Evolutionary conservation across 768 basidiomycete genomes (phyloP), one percentile per base, ranked within the genome.

Genomic region (Lepiota venenata): DNA sequence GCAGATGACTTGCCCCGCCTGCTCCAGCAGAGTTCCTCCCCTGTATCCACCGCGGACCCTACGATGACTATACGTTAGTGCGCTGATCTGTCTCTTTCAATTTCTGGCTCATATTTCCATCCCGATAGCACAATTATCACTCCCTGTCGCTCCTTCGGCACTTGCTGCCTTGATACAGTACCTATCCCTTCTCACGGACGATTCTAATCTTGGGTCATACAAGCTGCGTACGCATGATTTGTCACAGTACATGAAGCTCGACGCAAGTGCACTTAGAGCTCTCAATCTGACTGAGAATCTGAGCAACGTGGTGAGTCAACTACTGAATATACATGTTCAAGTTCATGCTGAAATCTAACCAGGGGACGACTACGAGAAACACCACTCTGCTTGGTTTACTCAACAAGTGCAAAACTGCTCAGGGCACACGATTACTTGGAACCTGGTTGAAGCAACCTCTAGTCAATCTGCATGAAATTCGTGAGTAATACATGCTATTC

Each of bases 401-500:
- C 54, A 97, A 98, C 67, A 91, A 90, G 61, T 97, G 96, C 75
- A 97, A 97, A 71, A 98, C 97, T 0, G 84, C 91, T 0, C 97
- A 99, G 65, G 97, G 97, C 0, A 85, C 90, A 12, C 75, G 97
- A 52, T 67, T 97, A 38, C 76, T 99, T 2, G 90, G 86, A 0
- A 86, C 85, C 45, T 98, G 96, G 96, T 73, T 99, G 39, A 98
- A 97, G 65, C 97, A 98, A 66, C 97, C 97, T 4, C 73, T 98
- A 22, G 83, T 98, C 27, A 98, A 97, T 67, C 68, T 92, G 36
- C 95, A 98, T 59, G 91, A 94, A 65, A 98, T 98, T 57, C 77
- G 93, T 91, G 54, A 58, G 91, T 75, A 35, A 4, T 21, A 27
- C 32, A 5, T 32, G 29, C 16, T 1, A 40, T 38, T 35, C 42